A percentile compares a stretch with the other conserved stretches of the same genome.
phyloP scores from a whole-genome alignment of 2,329 filamentous ascomycete genomes.

The Sporothrix mexicana region DNA sequence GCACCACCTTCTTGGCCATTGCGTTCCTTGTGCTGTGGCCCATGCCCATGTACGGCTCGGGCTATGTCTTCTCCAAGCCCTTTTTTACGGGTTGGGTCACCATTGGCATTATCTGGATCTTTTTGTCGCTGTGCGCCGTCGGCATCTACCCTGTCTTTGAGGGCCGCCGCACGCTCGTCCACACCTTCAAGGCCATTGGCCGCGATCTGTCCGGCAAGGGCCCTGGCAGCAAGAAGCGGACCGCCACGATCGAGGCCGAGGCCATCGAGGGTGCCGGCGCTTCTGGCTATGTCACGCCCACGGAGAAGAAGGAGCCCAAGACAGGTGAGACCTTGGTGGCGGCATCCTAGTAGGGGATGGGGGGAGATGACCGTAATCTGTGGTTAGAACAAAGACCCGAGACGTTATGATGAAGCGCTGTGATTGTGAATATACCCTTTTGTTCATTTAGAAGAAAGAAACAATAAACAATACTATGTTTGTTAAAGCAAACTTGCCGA shows the following conservation, averaged over 20 bases:
- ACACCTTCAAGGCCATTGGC: slow-evolving; percentile 66
- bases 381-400: not conserved
- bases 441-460: slow-evolving; percentile 7
- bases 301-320: slow-evolving; percentile 35
- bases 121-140: slow-evolving; percentile 73
- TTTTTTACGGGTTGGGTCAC: slow-evolving; percentile 86
- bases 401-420: not conserved
- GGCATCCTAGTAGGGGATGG: not conserved
- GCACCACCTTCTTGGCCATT: slow-evolving; percentile 50
- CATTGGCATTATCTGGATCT: slow-evolving; percentile 80
- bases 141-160: slow-evolving; percentile 84
- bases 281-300: slow-evolving; percentile 37
- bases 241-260: slow-evolving; percentile 38
- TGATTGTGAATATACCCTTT: slow-evolving; percentile 14
- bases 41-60: slow-evolving; percentile 85
- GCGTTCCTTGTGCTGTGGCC: slow-evolving; percentile 83
- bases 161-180: slow-evolving; percentile 69
- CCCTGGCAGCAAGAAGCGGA: slow-evolving; percentile 36
- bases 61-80: slow-evolving; percentile 79
- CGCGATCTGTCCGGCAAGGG: slow-evolving; percentile 61
- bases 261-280: slow-evolving; percentile 21
- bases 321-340: slow-evolving; percentile 9
- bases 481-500: not conserved
- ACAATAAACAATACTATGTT: not conserved
- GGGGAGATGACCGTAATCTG: no score